Conservation (phyloP, 257 asterid species). For the Thymus quinquecostatus region DNA sequence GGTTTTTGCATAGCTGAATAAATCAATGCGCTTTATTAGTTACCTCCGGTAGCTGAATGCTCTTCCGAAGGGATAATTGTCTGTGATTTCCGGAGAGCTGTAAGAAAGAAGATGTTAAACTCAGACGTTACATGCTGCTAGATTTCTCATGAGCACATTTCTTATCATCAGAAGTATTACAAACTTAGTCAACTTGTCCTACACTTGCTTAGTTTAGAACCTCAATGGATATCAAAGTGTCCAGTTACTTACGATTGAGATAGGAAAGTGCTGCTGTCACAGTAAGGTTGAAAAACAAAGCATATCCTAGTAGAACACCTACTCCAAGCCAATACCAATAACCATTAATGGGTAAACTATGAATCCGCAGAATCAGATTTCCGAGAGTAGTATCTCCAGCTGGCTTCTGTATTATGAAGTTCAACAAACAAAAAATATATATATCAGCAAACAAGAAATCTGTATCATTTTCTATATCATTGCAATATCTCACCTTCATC, state of each 20-base stretch:
- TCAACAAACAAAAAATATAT: conserved; percentile 5
- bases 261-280: conserved; percentile 67
- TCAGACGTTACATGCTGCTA: no score
- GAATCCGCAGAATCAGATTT: conserved; percentile 50
- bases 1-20: conserved; percentile 25
- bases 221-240: conserved; percentile 13
- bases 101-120: not conserved
- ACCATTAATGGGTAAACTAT: conserved; percentile 58
- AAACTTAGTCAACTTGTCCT: not conserved
- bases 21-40: conserved; percentile 2
- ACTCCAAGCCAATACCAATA: conserved; percentile 90
- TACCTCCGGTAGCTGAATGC: conserved; percentile 43
- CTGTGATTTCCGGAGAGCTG: conserved; percentile 71
- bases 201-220: not conserved
- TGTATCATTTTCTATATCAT: not conserved
- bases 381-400: conserved; percentile 63
- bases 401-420: conserved; percentile 49
- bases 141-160: not conserved
- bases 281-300: conserved; percentile 61
- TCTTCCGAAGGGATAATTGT: conserved; percentile 53
- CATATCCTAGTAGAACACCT: conserved; percentile 61
- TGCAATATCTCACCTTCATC: conserved; percentile 59
- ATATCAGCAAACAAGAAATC: conserved; percentile 10
- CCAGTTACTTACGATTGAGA: conserved; percentile 65
- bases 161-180: not conserved